Evolutionary conservation across 2,329 filamentous ascomycete species (phyloP).

Genomic region (Pyrenochaeta sp.): DNA sequence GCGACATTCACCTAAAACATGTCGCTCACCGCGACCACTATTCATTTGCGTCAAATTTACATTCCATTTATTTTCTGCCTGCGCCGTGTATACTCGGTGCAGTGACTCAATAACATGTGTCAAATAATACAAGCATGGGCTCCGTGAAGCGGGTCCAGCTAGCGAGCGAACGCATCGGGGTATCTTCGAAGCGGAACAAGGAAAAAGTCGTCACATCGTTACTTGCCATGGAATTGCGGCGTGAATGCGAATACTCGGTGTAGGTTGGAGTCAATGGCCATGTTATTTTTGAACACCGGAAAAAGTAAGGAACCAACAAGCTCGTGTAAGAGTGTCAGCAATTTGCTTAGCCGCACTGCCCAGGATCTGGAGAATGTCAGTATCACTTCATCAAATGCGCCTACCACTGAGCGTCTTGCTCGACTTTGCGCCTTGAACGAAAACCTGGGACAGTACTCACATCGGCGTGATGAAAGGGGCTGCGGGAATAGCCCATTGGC

Average conservation of each 20-base stretch:
- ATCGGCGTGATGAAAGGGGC: slow-evolving; percentile 48
- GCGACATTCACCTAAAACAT: too few relatives aligned
- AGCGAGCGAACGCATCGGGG: slow-evolving; percentile 33
- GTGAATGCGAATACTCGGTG: slow-evolving; percentile 31
- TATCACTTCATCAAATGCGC: slow-evolving; percentile 9
- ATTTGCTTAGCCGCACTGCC: slow-evolving; percentile 41
- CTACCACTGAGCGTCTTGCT: too few relatives aligned
- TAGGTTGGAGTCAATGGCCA: too few relatives aligned
- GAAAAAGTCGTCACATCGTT: slow-evolving; percentile 30
- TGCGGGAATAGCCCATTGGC: slow-evolving; percentile 59
- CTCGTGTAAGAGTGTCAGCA: slow-evolving; percentile 1
- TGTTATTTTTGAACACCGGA: slow-evolving; percentile 6
- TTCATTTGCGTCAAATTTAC: neutral
- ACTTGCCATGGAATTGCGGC: slow-evolving; percentile 16
- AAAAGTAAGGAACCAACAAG: slow-evolving; percentile 12
- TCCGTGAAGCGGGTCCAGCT: slow-evolving; percentile 7
- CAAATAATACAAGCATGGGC: slow-evolving; percentile 1
- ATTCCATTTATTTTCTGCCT: neutral
- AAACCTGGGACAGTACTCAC: slow-evolving; percentile 33
- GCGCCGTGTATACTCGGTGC: neutral
- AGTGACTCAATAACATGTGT: neutral
- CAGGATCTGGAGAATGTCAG: slow-evolving; percentile 41
- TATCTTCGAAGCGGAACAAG: slow-evolving; percentile 33
- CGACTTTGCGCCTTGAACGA: neutral
- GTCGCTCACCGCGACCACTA: too few relatives aligned